phyloP scores from a whole-genome alignment of 2,329 filamentous ascomycete species.

The Chalaropsis ovoidea region DNA sequence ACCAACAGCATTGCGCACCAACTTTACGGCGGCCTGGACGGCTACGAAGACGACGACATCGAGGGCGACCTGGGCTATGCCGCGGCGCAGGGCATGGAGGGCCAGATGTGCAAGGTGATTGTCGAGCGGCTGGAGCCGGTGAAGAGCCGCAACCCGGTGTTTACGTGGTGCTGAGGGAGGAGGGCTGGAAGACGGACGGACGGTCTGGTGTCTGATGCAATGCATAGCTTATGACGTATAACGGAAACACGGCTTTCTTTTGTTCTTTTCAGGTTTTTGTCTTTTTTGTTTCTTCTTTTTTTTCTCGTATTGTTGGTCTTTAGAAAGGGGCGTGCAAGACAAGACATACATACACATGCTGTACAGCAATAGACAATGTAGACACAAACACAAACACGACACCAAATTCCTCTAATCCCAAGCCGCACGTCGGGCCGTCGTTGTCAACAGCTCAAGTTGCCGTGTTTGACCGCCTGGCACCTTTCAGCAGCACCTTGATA shows the following conservation, averaged over 20 bases:
- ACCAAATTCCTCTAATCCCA: too few relatives aligned
- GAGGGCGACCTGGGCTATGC: conserved; percentile 93
- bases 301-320: neutral
- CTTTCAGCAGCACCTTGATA: conserved; percentile 2
- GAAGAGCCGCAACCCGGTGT: conserved; percentile 89
- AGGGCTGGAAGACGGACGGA: neutral
- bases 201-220: neutral
- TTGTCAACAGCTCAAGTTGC: too few relatives aligned
- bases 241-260: neutral
- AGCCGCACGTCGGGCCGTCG: too few relatives aligned
- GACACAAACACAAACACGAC: neutral
- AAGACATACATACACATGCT: neutral
- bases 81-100: conserved; percentile 87
- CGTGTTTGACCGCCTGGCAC: too few relatives aligned
- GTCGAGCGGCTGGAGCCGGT: conserved; percentile 92
- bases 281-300: neutral
- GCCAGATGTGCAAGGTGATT: conserved; percentile 84
- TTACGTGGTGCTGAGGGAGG: conserved; percentile 74
- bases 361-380: neutral
- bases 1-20: conserved; percentile 46
- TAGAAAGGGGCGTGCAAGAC: neutral
- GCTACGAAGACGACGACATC: conserved; percentile 61
- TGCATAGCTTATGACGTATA: neutral
- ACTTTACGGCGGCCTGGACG: conserved; percentile 46
- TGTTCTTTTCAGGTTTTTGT: neutral